A percentile compares a stretch with the other conserved stretches of the same genome.
Evolutionary conservation across 169 alveolate species (phyloP).

Genomic region (Eimeria brunetti): DNA sequence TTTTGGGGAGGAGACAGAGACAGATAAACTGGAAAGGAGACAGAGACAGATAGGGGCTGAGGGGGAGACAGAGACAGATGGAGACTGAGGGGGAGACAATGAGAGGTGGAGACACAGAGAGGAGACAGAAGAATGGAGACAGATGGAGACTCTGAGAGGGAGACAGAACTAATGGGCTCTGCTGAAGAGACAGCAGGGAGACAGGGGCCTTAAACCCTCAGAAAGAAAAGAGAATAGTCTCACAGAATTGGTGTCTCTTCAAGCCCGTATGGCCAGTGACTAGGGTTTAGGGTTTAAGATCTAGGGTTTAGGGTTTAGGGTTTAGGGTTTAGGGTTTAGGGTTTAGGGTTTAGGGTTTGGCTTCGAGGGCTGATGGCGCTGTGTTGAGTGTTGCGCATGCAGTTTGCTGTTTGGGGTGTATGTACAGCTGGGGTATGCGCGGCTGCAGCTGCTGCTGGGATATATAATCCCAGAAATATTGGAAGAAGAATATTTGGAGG

Average conservation of each 20-base stretch:
- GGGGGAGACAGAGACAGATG: background rate
- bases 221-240: too few species aligned
- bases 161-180: background rate
- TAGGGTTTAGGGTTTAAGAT: too few species aligned
- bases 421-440: conserved; percentile 71
- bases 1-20: background rate
- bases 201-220: too few species aligned
- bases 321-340: too few species aligned
- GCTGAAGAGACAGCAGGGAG: too few species aligned
- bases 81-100: background rate
- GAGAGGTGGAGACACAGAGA: background rate
- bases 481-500: conserved; percentile 9
- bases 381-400: background rate
- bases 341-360: background rate
- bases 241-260: background rate
- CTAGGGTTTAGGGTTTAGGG: background rate
- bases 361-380: background rate
- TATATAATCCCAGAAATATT: conserved; percentile 72
- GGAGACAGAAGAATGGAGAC: background rate
- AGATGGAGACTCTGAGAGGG: background rate
- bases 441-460: conserved; percentile 79
- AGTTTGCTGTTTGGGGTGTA: conserved; percentile 16
- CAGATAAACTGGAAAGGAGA: background rate
- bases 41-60: background rate
- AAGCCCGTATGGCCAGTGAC: background rate